Percentiles rank a stretch among this genome's conserved stretches.
phyloP scores from a whole-genome alignment of 345 rosid species.

The Camelina laxa region DNA sequence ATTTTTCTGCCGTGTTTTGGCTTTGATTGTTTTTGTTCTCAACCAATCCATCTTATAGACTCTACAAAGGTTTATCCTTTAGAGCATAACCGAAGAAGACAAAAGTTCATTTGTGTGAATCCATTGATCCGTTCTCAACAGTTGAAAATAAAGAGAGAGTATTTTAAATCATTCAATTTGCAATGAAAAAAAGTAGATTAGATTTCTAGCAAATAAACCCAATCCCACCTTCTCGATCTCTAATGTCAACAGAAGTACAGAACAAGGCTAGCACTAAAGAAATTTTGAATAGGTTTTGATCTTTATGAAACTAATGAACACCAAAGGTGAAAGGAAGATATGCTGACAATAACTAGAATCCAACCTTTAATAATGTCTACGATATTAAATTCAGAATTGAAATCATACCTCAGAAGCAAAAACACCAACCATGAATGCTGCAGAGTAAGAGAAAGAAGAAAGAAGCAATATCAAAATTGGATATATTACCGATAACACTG shows the following conservation, averaged over 20 bases:
- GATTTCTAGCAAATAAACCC: not conserved
- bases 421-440: slow-evolving; percentile 28
- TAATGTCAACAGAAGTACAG: slow-evolving; percentile 20
- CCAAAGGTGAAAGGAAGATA: not conserved
- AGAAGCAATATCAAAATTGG: slow-evolving; percentile 2
- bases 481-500: slow-evolving; percentile 1
- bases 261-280: not conserved
- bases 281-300: not conserved
- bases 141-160: slow-evolving; percentile 12
- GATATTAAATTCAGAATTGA: not conserved
- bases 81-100: not conserved
- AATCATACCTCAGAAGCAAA: slow-evolving; percentile 21
- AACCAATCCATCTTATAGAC: slow-evolving; percentile 35
- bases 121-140: slow-evolving; percentile 8
- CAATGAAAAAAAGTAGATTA: slow-evolving; percentile 10
- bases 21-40: not conserved
- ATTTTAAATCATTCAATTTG: not conserved
- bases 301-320: slow-evolving; percentile 11
- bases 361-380: not conserved
- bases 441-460: slow-evolving; percentile 10
- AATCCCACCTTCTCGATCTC: slow-evolving; percentile 4
- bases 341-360: not conserved
- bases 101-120: not conserved
- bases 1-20: slow-evolving; percentile 9
- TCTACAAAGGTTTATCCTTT: not conserved